Evolutionary conservation across 805 yeast genomes (phyloP).

Genomic region (Scheffersomyces ergatensis): DNA sequence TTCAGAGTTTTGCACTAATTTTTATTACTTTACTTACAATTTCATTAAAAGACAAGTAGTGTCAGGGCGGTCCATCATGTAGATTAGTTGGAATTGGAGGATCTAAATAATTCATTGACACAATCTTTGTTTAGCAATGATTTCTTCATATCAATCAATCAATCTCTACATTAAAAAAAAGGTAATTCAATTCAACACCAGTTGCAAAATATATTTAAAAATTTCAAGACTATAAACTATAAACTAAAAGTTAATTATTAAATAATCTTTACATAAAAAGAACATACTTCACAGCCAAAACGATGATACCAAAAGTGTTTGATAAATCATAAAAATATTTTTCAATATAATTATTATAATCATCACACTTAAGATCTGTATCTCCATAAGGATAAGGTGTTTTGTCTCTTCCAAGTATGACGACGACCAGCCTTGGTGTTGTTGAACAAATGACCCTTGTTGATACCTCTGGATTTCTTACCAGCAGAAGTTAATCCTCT

Average conservation of each 20-base stretch:
- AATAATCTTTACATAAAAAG: neutral
- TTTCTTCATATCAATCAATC: no score
- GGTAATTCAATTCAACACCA: no score
- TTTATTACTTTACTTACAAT: no score
- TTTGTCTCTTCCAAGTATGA: conserved; percentile 99
- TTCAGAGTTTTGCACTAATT: no score
- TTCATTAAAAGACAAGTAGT: no score
- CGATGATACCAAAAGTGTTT: neutral
- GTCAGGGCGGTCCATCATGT: no score
- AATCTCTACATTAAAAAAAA: no score
- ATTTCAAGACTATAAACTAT: neutral
- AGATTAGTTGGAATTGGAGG: no score
- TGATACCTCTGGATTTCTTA: conserved; percentile 99
- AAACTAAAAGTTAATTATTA: neutral
- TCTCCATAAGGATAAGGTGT: conserved; percentile 99
- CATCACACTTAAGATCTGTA: conserved; percentile 72
- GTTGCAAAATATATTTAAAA: neutral
- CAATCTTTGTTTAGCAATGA: no score
- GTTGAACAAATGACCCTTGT: conserved; percentile 99
- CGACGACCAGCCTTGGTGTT: conserved; percentile 98
- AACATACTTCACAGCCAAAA: neutral
- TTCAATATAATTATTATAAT: neutral
- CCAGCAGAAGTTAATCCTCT: conserved; percentile 99
- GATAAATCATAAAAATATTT: neutral
- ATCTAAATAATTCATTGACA: no score